Percentiles rank a stretch among this genome's conserved stretches.
Conservation (phyloP, 2,329 filamentous ascomycete genomes). For the Xylaria sp. region DNA sequence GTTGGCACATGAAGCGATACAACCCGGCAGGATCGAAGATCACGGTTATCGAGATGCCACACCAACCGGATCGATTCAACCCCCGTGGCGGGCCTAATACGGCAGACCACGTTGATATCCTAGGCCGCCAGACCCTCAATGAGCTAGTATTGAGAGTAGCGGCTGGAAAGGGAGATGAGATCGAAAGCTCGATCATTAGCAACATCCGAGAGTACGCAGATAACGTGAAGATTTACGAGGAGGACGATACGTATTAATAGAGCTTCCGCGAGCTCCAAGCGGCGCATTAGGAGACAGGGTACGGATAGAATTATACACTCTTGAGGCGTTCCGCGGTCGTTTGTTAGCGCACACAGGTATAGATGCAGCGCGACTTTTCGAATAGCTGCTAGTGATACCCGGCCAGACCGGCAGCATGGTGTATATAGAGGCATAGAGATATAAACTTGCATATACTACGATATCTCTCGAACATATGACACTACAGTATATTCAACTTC, state of each 20-base stretch:
- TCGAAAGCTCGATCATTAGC: conserved; percentile 81
- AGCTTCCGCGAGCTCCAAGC: neutral
- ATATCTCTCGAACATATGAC: neutral
- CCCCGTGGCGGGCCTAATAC: conserved; percentile 77
- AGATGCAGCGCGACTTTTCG: conserved; percentile 14
- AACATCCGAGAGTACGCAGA: conserved; percentile 85
- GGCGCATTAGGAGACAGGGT: conserved; percentile 18
- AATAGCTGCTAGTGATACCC: conserved; percentile 14
- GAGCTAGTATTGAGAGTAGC: conserved; percentile 89
- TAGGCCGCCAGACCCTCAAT: conserved; percentile 88
- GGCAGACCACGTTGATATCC: conserved; percentile 96
- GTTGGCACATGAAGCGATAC: conserved; percentile 93
- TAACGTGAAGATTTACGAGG: conserved; percentile 84
- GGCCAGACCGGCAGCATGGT: conserved; percentile 8
- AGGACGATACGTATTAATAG: conserved; percentile 51
- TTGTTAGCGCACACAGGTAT: conserved; percentile 1
- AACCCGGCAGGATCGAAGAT: conserved; percentile 87
- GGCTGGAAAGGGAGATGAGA: conserved; percentile 82
- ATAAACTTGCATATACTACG: conserved; percentile 6
- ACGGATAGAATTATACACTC: conserved; percentile 27
- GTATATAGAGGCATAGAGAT: conserved; percentile 23
- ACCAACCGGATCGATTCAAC: conserved; percentile 93
- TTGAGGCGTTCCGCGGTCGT: conserved; percentile 28
- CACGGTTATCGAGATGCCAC: conserved; percentile 93
- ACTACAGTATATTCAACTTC: neutral